Conservation (phyloP, 768 basidiomycete genomes). For the Mycena vitilis region DNA sequence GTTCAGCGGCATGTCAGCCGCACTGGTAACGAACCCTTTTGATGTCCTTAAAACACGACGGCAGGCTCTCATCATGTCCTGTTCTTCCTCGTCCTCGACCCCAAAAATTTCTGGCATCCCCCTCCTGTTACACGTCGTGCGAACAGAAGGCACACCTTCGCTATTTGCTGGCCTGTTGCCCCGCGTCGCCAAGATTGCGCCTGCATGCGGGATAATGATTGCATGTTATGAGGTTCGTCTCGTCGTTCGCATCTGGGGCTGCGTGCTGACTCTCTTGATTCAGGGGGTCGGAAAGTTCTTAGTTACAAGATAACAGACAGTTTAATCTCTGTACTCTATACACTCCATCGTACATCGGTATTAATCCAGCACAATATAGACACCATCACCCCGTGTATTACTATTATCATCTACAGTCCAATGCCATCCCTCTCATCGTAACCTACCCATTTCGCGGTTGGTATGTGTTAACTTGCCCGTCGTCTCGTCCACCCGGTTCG, state of each 20-base stretch:
- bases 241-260: not conserved
- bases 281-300: conserved; percentile 73
- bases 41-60: conserved; percentile 96
- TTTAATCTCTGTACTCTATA: conserved; percentile 46
- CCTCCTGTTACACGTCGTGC: conserved; percentile 75
- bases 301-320: conserved; percentile 48
- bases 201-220: conserved; percentile 99
- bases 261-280: conserved; percentile 24
- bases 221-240: conserved; percentile 87
- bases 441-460: conserved; percentile 84
- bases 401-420: conserved; percentile 28
- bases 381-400: conserved; percentile 37
- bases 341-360: conserved; percentile 40
- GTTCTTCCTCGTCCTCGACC: conserved; percentile 54
- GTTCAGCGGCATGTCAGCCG: conserved; percentile 86
- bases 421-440: conserved; percentile 58
- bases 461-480: conserved; percentile 83
- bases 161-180: conserved; percentile 89
- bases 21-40: conserved; percentile 92
- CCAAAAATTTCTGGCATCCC: conserved; percentile 66
- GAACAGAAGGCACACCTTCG: conserved; percentile 81
- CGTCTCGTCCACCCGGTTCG: conserved; percentile 79
- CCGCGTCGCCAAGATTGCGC: conserved; percentile 94
- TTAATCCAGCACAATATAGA: conserved; percentile 34
- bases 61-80: conserved; percentile 86